phyloP scores from a whole-genome alignment of 164 flowering plant species.

The Vitis amurensis region DNA sequence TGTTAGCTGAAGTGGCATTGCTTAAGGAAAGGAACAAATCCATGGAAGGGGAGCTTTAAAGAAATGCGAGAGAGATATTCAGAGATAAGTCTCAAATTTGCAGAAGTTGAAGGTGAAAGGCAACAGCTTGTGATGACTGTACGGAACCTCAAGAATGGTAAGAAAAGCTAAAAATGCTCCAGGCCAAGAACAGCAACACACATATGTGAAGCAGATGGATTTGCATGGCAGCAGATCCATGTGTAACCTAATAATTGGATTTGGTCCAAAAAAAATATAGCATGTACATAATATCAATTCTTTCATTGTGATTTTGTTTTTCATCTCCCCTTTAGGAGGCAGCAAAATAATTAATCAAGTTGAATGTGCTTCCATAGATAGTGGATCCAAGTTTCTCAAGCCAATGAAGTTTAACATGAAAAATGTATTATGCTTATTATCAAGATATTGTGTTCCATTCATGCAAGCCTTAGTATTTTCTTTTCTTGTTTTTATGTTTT shows the following conservation, averaged over 20 bases:
- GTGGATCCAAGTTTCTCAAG: not conserved
- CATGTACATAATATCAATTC: not conserved
- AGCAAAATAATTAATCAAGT: not conserved
- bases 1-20: constrained; percentile 39
- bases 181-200: constrained; percentile 6
- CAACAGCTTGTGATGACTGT: constrained; percentile 86
- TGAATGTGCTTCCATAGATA: not conserved
- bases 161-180: constrained; percentile 38
- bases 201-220: constrained; percentile 16
- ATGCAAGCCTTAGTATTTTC: not conserved
- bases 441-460: constrained; percentile 4
- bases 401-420: not conserved
- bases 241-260: not conserved
- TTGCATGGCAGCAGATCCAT: constrained; percentile 9
- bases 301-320: not conserved
- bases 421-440: constrained; percentile 6
- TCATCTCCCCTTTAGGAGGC: not conserved
- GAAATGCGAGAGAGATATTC: constrained; percentile 97
- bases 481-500: not conserved
- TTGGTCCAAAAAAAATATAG: constrained; percentile 1
- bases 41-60: constrained; percentile 80
- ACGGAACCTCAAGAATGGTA: constrained; percentile 72
- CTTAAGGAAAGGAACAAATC: constrained; percentile 59
- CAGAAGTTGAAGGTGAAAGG: constrained; percentile 95
- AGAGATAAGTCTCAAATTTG: constrained; percentile 88